These are phyloP conservation scores for Salix viminalis DNA, from an alignment of 345 rosid species.

Conservation along the genomic window DNA sequence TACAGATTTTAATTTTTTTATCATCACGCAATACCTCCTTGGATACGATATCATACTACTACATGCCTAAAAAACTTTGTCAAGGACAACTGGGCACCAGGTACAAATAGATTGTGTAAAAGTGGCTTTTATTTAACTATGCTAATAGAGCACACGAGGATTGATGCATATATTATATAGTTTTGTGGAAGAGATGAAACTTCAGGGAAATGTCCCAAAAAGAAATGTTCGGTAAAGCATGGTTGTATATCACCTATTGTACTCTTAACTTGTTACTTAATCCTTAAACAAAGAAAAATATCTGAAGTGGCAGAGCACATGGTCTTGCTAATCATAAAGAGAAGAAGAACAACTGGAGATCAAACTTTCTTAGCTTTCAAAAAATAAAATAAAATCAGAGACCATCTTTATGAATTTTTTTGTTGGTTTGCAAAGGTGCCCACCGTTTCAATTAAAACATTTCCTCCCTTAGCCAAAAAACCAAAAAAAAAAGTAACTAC, in stretches of 20 bases:
- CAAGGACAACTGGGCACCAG: neutral
- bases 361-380: neutral
- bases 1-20: too few species aligned
- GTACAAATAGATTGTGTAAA: neutral
- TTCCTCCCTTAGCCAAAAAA: too few species aligned
- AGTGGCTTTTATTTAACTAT: neutral
- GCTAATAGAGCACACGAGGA: neutral
- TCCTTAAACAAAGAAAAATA: neutral
- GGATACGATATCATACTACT: too few species aligned
- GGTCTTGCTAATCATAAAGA: neutral
- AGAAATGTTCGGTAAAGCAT: neutral
- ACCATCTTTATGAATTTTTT: too few species aligned
- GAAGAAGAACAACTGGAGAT: conserved; percentile 1
- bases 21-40: too few species aligned
- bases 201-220: conserved; percentile 9
- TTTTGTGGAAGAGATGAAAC: conserved; percentile 5
- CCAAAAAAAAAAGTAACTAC: too few species aligned
- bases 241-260: neutral
- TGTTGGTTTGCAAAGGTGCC: too few species aligned
- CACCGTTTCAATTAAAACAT: too few species aligned
- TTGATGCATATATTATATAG: neutral
- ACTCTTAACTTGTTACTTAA: neutral
- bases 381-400: neutral
- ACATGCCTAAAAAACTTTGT: neutral
- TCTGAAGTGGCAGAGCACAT: neutral